Evolutionary conservation across 768 basidiomycete species (phyloP), one percentile per base, ranked within the genome.

Genomic region (Tricholoma furcatifolium): DNA sequence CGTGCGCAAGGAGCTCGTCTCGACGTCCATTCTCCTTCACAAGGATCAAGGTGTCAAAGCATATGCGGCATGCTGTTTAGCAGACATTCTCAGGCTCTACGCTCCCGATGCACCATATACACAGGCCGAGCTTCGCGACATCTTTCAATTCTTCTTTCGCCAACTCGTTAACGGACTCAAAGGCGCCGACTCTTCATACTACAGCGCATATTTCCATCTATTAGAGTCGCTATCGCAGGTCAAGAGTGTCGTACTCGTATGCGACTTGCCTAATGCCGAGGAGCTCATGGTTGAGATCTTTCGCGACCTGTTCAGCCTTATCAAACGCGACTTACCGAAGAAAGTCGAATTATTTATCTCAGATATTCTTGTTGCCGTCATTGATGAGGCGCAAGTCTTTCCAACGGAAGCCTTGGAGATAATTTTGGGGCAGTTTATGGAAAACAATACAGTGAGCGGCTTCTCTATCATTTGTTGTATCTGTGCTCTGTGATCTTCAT

Each of bases 71-170:
- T 96, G 93, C 69, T 98, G 94, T 70, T 79, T 99, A 34, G 94
- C 94, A 1, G 95, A 99, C 67, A 78, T 98, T 49, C 84, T 99
- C 54, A 74, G 93, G 39, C 80, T 98, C 35, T 98, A 93, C 67
- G 97, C 97, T 1, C 97, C 97, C 1, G 93, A 98, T 68, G 95
- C 97, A 20, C 97, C 97, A 11, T 98, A 96, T 66, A 95, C 87
- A 12, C 85, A 87, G 45, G 70, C 79, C 43, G 91, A 98, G 67
- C 83, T 98, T 32, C 80, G 91, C 75, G 93, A 97, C 69, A 95
- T 98, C 66, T 99, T 99, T 70, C 85, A 93, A 61, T 98, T 99
- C 78, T 92, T 98, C 80, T 85, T 93, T 66, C 77, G 84, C 32
- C 96, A 97, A 67, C 84, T 99, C 51, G 73, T 78, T 2, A 77